Base-by-base conservation (phyloP, 345 rosid species). In the Viola odorata region DNA sequence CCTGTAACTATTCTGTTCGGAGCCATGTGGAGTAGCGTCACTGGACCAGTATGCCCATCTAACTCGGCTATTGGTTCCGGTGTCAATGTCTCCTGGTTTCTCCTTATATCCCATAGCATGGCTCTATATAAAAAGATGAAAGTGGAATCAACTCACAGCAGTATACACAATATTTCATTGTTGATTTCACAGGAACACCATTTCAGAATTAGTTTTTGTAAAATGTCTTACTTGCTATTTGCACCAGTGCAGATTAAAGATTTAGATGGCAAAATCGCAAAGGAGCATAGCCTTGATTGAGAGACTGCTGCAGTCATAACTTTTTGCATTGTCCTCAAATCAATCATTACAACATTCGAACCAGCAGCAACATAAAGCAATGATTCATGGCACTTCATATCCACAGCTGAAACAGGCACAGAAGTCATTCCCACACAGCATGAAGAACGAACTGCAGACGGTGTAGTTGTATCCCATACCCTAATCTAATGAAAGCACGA, bases 291-390 rank as follows among this genome's bases (percentile, higher is more conserved):
- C 57, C 63, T 74, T 64, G 83, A 69, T 45, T 60, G 70, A 60
- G 45, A 45, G 53, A 66, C 45, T 55, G 83, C 82, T 6, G 68
- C 61, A 61, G 74, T 68, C 58, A 42, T 55, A 50, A 79, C 89
- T 75, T 73, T 82, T 62, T 64, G 78, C 89, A 84, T 82, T 56
- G 88, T 82, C 75, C 94, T 84, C 57, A 87, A 67, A 77, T 87
- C 90, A 57, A 87, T 65, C 41, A 74, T 45, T 14, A 65, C 65
- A 53, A 84, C 86, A 59, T 81, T 76, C 54, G 77, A 75, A 63
- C 90, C 85, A 41, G 90, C 73, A 52, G 90, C 95, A 74, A 87
- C 69, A 71, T 82, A 84, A 23, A 87, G 80, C 67, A 84, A 65
- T 0, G 84, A 75, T 58, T 82, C 94, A 60, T 77, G 74, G 73